These are phyloP conservation scores for Sindora glabra DNA, from an alignment of 306 rosid species.

Conservation along the genomic window DNA sequence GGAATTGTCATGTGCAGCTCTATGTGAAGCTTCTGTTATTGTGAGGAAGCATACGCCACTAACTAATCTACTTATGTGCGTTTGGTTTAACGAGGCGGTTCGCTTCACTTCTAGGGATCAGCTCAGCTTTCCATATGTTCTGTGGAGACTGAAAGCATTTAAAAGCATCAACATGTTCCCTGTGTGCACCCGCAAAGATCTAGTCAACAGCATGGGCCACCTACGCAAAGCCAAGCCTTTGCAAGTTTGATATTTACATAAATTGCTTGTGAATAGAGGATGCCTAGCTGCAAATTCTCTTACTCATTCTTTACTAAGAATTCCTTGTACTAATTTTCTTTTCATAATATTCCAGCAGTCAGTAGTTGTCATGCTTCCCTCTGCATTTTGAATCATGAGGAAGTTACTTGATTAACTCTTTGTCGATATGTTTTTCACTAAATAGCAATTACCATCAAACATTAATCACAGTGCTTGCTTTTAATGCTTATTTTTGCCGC, in stretches of 20 bases:
- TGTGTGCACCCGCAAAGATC: slow-evolving; percentile 96
- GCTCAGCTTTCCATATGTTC: slow-evolving; percentile 87
- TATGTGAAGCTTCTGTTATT: slow-evolving; percentile 81
- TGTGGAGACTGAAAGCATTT: slow-evolving; percentile 71
- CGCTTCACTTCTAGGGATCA: slow-evolving; percentile 93
- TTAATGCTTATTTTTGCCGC: too few relatives aligned
- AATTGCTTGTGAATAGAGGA: not conserved
- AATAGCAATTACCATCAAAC: too few relatives aligned
- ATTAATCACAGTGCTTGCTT: too few relatives aligned
- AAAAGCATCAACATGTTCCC: slow-evolving; percentile 67
- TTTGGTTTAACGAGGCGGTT: slow-evolving; percentile 93
- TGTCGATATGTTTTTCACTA: too few relatives aligned
- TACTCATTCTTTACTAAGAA: too few relatives aligned
- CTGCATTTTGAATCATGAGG: too few relatives aligned
- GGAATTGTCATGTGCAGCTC: slow-evolving; percentile 53
- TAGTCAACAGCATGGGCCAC: slow-evolving; percentile 96
- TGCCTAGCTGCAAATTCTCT: slow-evolving; percentile 12
- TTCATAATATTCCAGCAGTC: too few relatives aligned
- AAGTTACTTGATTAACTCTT: too few relatives aligned
- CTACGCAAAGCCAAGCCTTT: slow-evolving; percentile 84
- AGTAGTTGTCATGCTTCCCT: too few relatives aligned
- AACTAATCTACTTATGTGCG: slow-evolving; percentile 72
- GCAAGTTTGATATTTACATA: slow-evolving; percentile 30
- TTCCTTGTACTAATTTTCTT: too few relatives aligned
- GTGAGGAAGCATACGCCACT: slow-evolving; percentile 67